These are phyloP conservation scores for Epichloe typhina DNA, from an alignment of 2,329 filamentous ascomycete genomes.

Conservation along the genomic window DNA sequence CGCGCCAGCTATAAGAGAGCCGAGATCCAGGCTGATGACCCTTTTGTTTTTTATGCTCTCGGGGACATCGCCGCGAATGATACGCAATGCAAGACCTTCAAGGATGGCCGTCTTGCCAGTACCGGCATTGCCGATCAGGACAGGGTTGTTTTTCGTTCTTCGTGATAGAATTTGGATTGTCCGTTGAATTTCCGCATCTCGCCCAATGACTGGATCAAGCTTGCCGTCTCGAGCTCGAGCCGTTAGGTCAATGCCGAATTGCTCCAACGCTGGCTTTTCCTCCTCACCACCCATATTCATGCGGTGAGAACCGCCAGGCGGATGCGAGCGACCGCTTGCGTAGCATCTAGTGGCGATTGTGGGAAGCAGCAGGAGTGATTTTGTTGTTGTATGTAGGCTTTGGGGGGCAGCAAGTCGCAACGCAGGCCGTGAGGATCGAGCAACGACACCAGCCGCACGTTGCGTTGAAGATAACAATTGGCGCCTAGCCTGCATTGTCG, in stretches of 20 bases:
- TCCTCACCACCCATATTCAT: slow-evolving; percentile 73
- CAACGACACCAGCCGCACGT: slow-evolving; percentile 21
- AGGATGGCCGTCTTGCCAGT: slow-evolving; percentile 91
- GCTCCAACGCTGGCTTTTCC: slow-evolving; percentile 77
- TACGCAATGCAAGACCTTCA: slow-evolving; percentile 79
- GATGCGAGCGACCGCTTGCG: slow-evolving; percentile 65
- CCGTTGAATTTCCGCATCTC: slow-evolving; percentile 81
- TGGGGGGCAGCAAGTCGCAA: slow-evolving; percentile 14
- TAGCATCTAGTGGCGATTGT: slow-evolving; percentile 36
- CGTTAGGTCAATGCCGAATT: slow-evolving; percentile 85
- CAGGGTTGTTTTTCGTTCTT: slow-evolving; percentile 90
- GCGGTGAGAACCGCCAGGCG: slow-evolving; percentile 81
- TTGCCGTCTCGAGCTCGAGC: slow-evolving; percentile 75
- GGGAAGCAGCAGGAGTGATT: slow-evolving; percentile 22
- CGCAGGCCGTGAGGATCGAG: slow-evolving; percentile 17
- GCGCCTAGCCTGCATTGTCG: slow-evolving; percentile 29
- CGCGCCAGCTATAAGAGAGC: slow-evolving; percentile 85
- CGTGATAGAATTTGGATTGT: slow-evolving; percentile 90
- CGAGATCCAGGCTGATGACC: slow-evolving; percentile 77
- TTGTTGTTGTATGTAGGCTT: slow-evolving; percentile 9
- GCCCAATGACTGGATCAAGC: slow-evolving; percentile 88
- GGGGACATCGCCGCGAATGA: slow-evolving; percentile 83
- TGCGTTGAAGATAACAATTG: slow-evolving; percentile 26
- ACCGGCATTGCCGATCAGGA: slow-evolving; percentile 82
- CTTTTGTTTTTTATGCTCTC: slow-evolving; percentile 93